A percentile compares a stretch with the other conserved stretches of the same genome.
Conservation (phyloP, 106 monocot species). For the Dendrobium catenatum region DNA sequence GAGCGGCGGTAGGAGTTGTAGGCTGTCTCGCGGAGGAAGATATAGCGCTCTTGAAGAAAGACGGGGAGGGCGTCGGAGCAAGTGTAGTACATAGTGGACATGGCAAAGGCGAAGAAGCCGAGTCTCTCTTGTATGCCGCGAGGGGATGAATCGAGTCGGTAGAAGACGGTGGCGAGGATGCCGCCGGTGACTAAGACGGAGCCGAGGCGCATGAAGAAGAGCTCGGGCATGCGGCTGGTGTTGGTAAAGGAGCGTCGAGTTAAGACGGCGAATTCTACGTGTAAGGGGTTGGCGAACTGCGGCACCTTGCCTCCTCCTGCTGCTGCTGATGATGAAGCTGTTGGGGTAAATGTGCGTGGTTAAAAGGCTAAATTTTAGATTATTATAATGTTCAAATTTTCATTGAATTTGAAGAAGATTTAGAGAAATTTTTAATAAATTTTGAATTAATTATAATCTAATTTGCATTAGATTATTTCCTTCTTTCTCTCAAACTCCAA, state of each 20-base stretch:
- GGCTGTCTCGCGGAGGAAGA: constrained; percentile 76
- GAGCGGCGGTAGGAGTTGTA: constrained; percentile 79
- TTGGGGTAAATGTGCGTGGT: too few relatives aligned
- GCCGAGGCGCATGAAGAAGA: constrained; percentile 28
- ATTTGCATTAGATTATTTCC: too few relatives aligned
- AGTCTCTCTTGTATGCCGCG: constrained; percentile 60
- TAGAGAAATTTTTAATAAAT: too few relatives aligned
- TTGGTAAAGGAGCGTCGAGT: constrained; percentile 38
- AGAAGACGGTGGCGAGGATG: constrained; percentile 74
- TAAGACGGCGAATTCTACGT: constrained; percentile 42
- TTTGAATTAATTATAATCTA: too few relatives aligned
- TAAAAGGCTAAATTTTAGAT: too few relatives aligned
- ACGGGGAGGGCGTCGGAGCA: constrained; percentile 80
- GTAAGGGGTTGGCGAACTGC: constrained; percentile 55
- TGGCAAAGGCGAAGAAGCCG: constrained; percentile 80
- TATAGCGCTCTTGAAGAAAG: constrained; percentile 75
- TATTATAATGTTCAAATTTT: too few relatives aligned
- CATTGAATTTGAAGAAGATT: too few relatives aligned
- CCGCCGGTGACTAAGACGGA: constrained; percentile 50
- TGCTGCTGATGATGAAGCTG: background rate
- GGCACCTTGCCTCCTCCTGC: constrained; percentile 15
- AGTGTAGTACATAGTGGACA: constrained; percentile 73
- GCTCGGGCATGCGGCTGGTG: constrained; percentile 46
- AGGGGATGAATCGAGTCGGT: constrained; percentile 63
- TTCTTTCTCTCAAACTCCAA: too few relatives aligned